These are phyloP conservation scores for Tilletia walkeri DNA, from an alignment of 1,284 basidiomycete species.

Conservation along the genomic window DNA sequence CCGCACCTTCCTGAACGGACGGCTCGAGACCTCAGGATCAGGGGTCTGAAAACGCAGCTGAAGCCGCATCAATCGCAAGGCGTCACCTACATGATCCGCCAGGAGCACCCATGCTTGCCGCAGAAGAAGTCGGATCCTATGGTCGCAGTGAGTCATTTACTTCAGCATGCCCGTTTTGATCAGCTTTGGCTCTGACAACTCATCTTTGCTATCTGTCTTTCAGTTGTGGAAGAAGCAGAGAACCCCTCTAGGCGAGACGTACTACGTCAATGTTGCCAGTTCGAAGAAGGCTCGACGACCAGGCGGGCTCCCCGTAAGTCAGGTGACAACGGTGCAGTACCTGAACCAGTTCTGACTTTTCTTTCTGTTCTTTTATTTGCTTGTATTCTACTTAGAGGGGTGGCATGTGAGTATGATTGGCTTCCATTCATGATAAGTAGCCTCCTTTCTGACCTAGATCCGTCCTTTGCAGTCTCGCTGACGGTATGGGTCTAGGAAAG, in stretches of 20 bases:
- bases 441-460: conserved; percentile 24
- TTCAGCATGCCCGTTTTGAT: neutral
- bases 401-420: conserved; percentile 5
- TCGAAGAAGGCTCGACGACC: neutral
- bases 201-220: neutral
- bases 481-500: conserved; percentile 74
- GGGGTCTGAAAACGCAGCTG: conserved; percentile 21
- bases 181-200: neutral
- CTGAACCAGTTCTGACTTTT: neutral
- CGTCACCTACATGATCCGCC: conserved; percentile 24
- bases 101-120: conserved; percentile 24
- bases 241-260: conserved; percentile 5
- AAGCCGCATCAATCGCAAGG: conserved; percentile 25
- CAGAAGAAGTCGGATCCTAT: neutral
- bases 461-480: conserved; percentile 70
- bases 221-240: conserved; percentile 8
- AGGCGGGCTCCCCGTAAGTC: neutral
- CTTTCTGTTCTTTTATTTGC: neutral
- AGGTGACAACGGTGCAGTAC: neutral
- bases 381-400: neutral
- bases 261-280: conserved; percentile 17
- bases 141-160: neutral
- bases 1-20: neutral
- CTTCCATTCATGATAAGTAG: neutral
- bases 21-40: neutral